Evolutionary conservation across 495 filamentous ascomycete genomes (phyloP).

Genomic region (Talaromyces nanjingensis): DNA sequence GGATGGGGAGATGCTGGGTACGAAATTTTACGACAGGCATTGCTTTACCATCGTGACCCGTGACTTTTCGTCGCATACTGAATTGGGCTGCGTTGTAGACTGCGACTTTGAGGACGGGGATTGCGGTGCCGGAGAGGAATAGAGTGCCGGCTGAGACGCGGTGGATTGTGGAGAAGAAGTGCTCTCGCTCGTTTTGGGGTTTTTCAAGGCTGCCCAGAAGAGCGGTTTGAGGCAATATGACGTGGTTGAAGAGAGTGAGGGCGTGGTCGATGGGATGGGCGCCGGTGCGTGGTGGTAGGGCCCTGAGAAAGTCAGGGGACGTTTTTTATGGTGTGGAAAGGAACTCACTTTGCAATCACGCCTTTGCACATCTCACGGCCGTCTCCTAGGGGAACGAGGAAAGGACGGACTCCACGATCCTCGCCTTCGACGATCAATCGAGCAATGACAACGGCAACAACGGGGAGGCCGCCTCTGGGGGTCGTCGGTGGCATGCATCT

Average conservation of each 20-base stretch:
- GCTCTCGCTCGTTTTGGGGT: constrained; percentile 13
- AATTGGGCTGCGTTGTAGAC: constrained; percentile 23
- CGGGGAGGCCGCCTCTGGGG: constrained; percentile 17
- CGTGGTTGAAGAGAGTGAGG: constrained; percentile 26
- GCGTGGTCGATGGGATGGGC: constrained; percentile 24
- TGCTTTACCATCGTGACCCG: constrained; percentile 10
- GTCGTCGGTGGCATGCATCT: constrained; percentile 30
- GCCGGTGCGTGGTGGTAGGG: constrained; percentile 18
- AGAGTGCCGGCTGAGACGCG: constrained; percentile 25
- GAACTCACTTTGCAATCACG: neutral
- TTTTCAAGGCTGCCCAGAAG: constrained; percentile 18
- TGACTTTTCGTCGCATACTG: constrained; percentile 22
- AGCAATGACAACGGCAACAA: constrained; percentile 24
- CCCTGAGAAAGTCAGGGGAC: constrained; percentile 7
- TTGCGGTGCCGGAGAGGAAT: constrained; percentile 15
- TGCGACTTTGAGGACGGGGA: constrained; percentile 18
- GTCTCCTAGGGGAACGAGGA: constrained; percentile 22
- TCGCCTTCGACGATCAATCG: constrained; percentile 19
- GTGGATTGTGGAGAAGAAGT: constrained; percentile 22
- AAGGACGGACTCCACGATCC: constrained; percentile 23
- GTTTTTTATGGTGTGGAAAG: neutral
- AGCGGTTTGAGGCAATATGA: constrained; percentile 16
- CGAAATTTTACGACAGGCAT: constrained; percentile 26
- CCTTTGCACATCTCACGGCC: constrained; percentile 21
- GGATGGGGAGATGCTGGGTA: constrained; percentile 27